Evolutionary conservation across 768 basidiomycete genomes (phyloP), one percentile per base, ranked within the genome.

Genomic region (Tricholoma sp.): DNA sequence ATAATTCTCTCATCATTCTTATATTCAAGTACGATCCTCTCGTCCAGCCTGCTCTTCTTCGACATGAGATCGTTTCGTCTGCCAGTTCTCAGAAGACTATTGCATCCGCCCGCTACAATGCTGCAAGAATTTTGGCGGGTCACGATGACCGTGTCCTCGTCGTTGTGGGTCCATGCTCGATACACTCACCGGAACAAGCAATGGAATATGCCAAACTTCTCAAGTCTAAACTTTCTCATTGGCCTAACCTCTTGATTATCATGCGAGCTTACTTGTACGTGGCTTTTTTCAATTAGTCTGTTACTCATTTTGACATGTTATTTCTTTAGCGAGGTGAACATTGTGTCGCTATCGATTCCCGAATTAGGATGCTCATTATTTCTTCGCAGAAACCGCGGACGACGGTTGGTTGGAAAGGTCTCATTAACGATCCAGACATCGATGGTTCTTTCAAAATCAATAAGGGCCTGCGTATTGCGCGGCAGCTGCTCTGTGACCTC

Each of bases 191-290:
- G 3, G 84, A 86, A 53, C 91, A 94, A 70, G 95, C 94, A 2
- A 72, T 92, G 50, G 85, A 87, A 63, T 94, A 94, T 66, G 91
- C 91, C 11, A 74, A 74, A n/a, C 77, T 84, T 47, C 81, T 91
- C 67, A 89, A 81, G 68, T 76, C 73, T 3, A 88, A 86, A 73
- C 79, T 87, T 45, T 76, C 80, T 16, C 71, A 77, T 18, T 88
- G 85, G 82, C 78, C 77, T 54, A 90, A 94, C 64, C 79, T 99
- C 51, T 78, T 90, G 66, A 89, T 99, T 67, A 75, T 98, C 71
- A 99, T 99, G 97, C 83, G 97, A 41, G 87, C 92, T 56, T 98
- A 98, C 81, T 98, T 91, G 93, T 95, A 67, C 71, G 93, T 83
- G n/a, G 27, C 51, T 54, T 50, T n/a, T 32, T 55, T 50, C 34